These are phyloP conservation scores for Oryza longistaminata DNA, from an alignment of 176 grass and related monocot genomes.

Conservation along the genomic window DNA sequence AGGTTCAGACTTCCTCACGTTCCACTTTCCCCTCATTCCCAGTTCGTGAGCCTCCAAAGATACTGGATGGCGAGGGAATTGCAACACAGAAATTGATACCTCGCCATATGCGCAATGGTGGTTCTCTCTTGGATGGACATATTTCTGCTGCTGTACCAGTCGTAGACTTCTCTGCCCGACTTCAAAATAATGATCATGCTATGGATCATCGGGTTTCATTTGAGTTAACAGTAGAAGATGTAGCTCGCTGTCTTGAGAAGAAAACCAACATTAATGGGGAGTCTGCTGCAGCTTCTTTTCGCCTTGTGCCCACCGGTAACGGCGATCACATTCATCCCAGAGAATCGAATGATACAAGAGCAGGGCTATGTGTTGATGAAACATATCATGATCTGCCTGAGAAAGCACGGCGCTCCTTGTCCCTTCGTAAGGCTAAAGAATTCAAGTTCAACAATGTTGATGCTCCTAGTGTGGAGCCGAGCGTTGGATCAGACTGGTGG, in stretches of 20 bases:
- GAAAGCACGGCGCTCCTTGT: slow-evolving; percentile 63
- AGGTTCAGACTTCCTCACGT: slow-evolving; percentile 33
- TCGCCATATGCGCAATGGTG: slow-evolving; percentile 62
- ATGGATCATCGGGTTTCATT: slow-evolving; percentile 88
- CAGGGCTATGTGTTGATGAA: slow-evolving; percentile 57
- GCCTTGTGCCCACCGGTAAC: slow-evolving; percentile 24
- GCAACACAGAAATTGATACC: slow-evolving; percentile 72
- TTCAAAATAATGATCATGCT: slow-evolving; percentile 66
- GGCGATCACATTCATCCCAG: slow-evolving; percentile 2
- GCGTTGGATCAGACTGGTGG: slow-evolving; percentile 73
- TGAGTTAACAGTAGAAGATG: slow-evolving; percentile 86
- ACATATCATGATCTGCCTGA: slow-evolving; percentile 82
- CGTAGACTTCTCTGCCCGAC: slow-evolving; percentile 53
- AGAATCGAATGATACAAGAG: slow-evolving; percentile 36
- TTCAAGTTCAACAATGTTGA: slow-evolving; percentile 83
- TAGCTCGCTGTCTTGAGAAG: slow-evolving; percentile 81
- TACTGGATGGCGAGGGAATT: slow-evolving; percentile 63
- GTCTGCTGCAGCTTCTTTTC: slow-evolving; percentile 47
- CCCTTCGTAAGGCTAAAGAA: slow-evolving; percentile 67
- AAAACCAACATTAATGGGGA: slow-evolving; percentile 63
- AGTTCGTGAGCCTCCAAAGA: slow-evolving; percentile 61
- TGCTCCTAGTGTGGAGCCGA: slow-evolving; percentile 38
- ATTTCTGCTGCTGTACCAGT: slow-evolving; percentile 66
- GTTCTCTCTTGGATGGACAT: slow-evolving; percentile 74
- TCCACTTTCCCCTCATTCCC: slow-evolving; percentile 55